Evolutionary conservation across 805 yeast species (phyloP), one percentile per base, ranked within the genome.

Genomic region (Candida chauliodis): DNA sequence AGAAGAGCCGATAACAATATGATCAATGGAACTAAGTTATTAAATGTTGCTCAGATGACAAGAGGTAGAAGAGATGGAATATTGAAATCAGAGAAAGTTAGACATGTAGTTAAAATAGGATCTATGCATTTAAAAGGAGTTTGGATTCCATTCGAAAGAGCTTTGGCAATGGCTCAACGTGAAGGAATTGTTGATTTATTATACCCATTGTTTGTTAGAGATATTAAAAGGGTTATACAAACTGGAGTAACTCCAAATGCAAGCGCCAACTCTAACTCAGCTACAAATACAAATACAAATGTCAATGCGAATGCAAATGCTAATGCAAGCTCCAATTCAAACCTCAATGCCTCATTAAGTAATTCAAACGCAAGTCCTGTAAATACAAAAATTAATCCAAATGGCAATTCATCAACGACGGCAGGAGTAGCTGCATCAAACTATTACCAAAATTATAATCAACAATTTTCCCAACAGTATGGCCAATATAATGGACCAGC

Each of bases 51-150:
- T 2, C 87, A 84, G 43, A 84, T 85, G 86, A 85, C 95, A 11
- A 71, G 95, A 45, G 95, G 95, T 19, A 75, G 91, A 48, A 71
- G 95, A 52, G 95, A 85, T 58, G 95, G 95, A 14, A 79, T 85
- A 44, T 69, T 85, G 45, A 85, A 85, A 63, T 77, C 81, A 42
- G 93, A 84, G 56, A 80, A 81, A 51, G 73, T 78, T 30, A 71
- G 93, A 29, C 86, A 83, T 53, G 95, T 85, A 17, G 91, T 85
- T 30, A 85, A 85, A 61, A 81, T 84, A 44, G 95, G 95, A 4
- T 80, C 89, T 10, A 84, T 85, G 90, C 90, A 85, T 58, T 66
- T 85, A 50, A 85, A 85, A 63, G 95, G 95, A 26, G 95, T 85
- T 33, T 85, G 95, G 95, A 84, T 85, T 42, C 95, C 95, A 1